Base-by-base conservation (phyloP, 768 basidiomycete species). In the Russula earlei region DNA sequence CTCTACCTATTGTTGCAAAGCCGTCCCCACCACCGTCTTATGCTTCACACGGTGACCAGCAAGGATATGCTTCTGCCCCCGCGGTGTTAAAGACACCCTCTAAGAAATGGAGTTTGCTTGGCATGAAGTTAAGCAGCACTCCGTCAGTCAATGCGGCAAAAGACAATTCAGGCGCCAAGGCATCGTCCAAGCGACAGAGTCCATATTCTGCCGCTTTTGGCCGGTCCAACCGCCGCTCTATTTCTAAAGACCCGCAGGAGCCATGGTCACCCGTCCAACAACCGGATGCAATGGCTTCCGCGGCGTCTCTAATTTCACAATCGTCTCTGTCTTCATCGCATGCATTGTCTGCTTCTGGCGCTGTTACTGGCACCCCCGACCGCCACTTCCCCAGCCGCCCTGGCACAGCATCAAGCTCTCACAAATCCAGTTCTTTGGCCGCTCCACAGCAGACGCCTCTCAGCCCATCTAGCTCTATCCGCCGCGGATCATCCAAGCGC, bases 81-180 rank as follows among this genome's bases (percentile, higher is more conserved):
- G 65, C 72, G 15, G 72, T 77, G 41, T 72, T 77, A 49, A 88
- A 87, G 72, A 87, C 87, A 3, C 90, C 91, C 33, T 90, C 87
- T n/a, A 93, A 92, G 78, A 94, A 94, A 70, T 94, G 91, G 91
- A 93, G 91, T 67, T 87, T 94, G 22, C 72, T 93, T 4, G 89
- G 87, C 62, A 77, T 87, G 68, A 88, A 80, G 66, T 69, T 89
- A 49, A 78, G 83, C 14, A 78, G 78, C 55, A 84, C 82, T 25
- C 82, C 85, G 47, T 83, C 83, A 19, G 75, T 75, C 17, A 75
- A 77, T 40, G 80, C 82, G 1, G 70, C 74, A 67, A 75, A 68
- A 62, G 76, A 78, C 54, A 63, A 64, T 1, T 51, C 69, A 25
- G 66, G 64, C 49, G 52, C 70, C 66, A 70, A 81, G 60, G 80